A percentile compares a stretch with the other conserved stretches of the same genome.
phyloP scores from a whole-genome alignment of 495 filamentous ascomycete species.

The Cenococcum geophilum region DNA sequence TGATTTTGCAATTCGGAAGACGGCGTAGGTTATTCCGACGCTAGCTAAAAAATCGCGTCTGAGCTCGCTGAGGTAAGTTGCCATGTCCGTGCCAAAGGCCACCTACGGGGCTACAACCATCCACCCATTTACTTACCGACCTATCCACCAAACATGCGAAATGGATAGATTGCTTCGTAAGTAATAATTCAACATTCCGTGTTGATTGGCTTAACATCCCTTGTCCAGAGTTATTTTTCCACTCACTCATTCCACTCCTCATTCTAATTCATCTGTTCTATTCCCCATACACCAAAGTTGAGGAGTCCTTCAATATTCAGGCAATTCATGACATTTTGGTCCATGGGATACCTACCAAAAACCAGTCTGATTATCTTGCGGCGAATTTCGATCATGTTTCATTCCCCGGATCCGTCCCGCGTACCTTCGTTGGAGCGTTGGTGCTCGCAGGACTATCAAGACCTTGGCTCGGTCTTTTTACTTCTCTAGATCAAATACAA shows the following conservation, averaged over 20 bases:
- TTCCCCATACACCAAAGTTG: conserved; percentile 95
- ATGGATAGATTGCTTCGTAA: too few relatives aligned
- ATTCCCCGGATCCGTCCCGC: conserved; percentile 86
- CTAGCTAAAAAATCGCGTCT: too few relatives aligned
- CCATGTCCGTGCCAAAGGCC: too few relatives aligned
- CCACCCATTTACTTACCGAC: too few relatives aligned
- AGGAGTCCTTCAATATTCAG: conserved; percentile 98
- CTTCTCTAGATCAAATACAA: conserved; percentile 39
- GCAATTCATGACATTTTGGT: conserved; percentile 83
- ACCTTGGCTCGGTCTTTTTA: conserved; percentile 44
- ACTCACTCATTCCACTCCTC: conserved; percentile 20
- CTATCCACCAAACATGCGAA: too few relatives aligned
- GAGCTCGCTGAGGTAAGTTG: too few relatives aligned
- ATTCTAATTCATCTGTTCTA: conserved; percentile 69
- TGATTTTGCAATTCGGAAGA: too few relatives aligned
- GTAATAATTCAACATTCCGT: too few relatives aligned
- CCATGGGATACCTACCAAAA: conserved; percentile 62
- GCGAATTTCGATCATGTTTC: conserved; percentile 79
- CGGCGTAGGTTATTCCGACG: too few relatives aligned
- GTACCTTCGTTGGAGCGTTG: conserved; percentile 79
- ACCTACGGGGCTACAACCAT: too few relatives aligned
- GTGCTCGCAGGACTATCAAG: conserved; percentile 62
- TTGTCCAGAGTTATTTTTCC: conserved; percentile 9
- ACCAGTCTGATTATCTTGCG: conserved; percentile 47
- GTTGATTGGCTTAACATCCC: conserved; percentile 8